Evolutionary conservation across 83 land plant genomes (phyloP).

Genomic region (Picea abies): DNA sequence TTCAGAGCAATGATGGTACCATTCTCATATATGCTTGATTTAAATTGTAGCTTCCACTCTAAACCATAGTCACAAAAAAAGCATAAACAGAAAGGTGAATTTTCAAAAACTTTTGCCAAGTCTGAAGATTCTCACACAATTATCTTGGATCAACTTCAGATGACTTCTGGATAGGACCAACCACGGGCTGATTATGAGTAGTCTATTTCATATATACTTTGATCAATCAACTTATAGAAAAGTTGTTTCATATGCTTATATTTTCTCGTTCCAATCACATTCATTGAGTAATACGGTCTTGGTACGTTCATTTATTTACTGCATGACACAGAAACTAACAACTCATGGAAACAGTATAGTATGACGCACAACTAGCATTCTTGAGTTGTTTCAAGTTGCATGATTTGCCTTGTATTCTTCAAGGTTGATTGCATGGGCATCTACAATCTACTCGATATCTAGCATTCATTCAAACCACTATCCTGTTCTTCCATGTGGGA

Average conservation of each 20-base stretch:
- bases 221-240: constrained; percentile 1
- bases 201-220: not conserved
- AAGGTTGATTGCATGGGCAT: not conserved
- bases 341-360: not conserved
- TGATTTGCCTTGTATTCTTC: constrained; percentile 5
- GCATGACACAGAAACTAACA: not conserved
- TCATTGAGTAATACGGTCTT: not conserved
- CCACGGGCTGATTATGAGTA: not conserved
- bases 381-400: not conserved
- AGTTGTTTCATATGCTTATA: not conserved
- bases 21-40: not conserved
- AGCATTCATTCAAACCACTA: not conserved
- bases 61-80: not conserved
- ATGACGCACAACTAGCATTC: not conserved
- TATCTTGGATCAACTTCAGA: not conserved
- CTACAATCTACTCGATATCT: not conserved
- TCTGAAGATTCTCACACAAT: not conserved
- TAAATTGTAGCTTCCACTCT: not conserved
- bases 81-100: not conserved
- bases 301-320: not conserved
- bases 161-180: not conserved
- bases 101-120: not conserved
- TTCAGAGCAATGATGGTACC: not conserved
- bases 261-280: not conserved
- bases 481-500: not conserved